Base-by-base conservation (phyloP, 805 yeast species). In the Kluyveromyces wickerhamii region DNA sequence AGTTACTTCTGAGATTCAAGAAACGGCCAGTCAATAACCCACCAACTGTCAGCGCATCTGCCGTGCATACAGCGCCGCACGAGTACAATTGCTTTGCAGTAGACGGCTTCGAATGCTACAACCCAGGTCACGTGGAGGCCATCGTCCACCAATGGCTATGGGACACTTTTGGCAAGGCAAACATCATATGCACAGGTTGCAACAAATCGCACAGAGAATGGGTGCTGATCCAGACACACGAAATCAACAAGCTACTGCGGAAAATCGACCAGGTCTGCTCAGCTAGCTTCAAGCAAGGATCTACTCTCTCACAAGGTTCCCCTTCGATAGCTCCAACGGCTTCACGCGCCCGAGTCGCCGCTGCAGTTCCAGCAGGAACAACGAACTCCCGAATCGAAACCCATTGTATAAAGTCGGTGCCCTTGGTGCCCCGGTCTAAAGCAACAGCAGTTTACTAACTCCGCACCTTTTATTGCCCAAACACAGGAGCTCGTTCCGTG, bases 181-280 rank as follows among this genome's bases (percentile, higher is more conserved):
- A 48, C 4, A 38, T 53, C 13, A 40, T 48, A 36, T 55, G 60
- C 30, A 41, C 45, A 23, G 59, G 57, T 4, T 55, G 60, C 43
- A 16, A 25, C 11, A 49, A 44, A 18, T 42, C 45, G 27, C 59
- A 57, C 38, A 35, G 35, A 3, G 60, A 53, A 34, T 52, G 59
- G 57, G 47, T 49, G 21, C 35, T 43, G 25, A 43, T 56, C 5
- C 54, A 57, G 5, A 43, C 51, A 2, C 18, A 21, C 6, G 52
- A 54, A 9, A 38, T 56, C 24, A 44, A 49, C 2, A 21, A 31
- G 4, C 35, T 52, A 4, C 16, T 50, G 10, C 34, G 37, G 15
- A 37, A 39, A 8, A 43, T 54, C 5, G 51, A 51, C 27, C 30
- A 38, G 14, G 32, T 49, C 12, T 48, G 52, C 24, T 27, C 23